Evolutionary conservation across 257 asterid species (phyloP).

Genomic region (Solanum pimpinellifolium): DNA sequence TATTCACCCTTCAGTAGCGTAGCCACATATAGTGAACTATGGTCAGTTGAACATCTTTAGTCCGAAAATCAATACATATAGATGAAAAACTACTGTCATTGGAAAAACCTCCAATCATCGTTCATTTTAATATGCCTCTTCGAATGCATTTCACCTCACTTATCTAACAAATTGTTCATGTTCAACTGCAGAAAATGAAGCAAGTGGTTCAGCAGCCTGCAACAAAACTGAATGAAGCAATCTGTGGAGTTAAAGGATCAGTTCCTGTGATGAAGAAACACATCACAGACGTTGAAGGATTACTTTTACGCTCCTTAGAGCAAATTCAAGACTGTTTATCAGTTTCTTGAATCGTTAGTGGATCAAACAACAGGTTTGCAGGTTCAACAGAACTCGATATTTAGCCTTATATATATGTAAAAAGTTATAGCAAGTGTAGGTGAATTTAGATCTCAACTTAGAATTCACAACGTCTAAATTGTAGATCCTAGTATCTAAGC

Average conservation of each 20-base stretch:
- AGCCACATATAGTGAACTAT: background rate
- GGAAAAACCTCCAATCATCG: background rate
- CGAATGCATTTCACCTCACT: background rate
- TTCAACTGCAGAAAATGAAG: conserved; percentile 31
- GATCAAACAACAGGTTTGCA: background rate
- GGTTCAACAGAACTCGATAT: background rate
- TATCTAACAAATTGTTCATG: background rate
- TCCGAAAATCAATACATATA: background rate
- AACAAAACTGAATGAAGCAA: conserved; percentile 31
- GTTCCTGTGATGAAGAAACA: conserved; percentile 30
- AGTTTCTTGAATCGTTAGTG: background rate
- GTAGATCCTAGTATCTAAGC: background rate
- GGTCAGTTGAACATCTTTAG: background rate
- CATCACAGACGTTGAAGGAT: conserved; percentile 43
- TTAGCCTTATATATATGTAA: background rate
- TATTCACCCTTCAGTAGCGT: background rate
- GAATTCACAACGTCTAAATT: background rate
- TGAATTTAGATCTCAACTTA: background rate
- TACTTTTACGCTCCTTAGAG: conserved; percentile 23
- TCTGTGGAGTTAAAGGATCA: conserved; percentile 25
- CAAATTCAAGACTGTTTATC: background rate
- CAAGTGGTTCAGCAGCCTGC: conserved; percentile 27
- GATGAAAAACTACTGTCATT: background rate
- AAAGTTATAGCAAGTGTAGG: background rate
- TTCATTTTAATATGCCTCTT: background rate